A percentile compares a stretch with the other conserved stretches of the same genome.
Conservation (phyloP, 2,329 filamentous ascomycete species). For the Neodidymelliopsis sp. region DNA sequence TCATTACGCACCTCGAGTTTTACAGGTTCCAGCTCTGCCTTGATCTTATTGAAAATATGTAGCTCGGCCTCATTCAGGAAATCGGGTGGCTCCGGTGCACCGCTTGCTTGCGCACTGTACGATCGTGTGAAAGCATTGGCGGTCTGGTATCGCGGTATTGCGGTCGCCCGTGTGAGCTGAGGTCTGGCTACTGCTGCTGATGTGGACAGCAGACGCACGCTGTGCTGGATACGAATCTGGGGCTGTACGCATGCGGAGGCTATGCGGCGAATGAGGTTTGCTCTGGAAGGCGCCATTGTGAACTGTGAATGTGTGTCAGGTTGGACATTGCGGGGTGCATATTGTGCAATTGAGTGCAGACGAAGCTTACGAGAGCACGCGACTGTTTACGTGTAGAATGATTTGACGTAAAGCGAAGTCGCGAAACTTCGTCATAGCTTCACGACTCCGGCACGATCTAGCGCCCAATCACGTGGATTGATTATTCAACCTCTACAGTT, state of each 20-base stretch:
- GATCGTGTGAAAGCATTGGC: constrained; percentile 12
- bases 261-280: constrained; percentile 32
- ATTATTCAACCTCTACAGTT: constrained; percentile 17
- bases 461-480: constrained; percentile 41
- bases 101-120: constrained; percentile 35
- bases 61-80: constrained; percentile 57
- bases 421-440: constrained; percentile 41
- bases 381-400: constrained; percentile 24
- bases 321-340: constrained; percentile 18
- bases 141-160: constrained; percentile 1
- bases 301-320: constrained; percentile 16
- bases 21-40: constrained; percentile 51
- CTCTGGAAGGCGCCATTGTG: constrained; percentile 48
- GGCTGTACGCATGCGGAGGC: constrained; percentile 25
- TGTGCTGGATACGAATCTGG: constrained; percentile 18
- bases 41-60: constrained; percentile 57
- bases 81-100: constrained; percentile 52
- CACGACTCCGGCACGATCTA: constrained; percentile 27
- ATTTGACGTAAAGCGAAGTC: constrained; percentile 15
- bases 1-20: constrained; percentile 54
- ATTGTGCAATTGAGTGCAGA: background rate
- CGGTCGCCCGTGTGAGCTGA: constrained; percentile 10
- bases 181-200: constrained; percentile 10
- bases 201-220: constrained; percentile 29
- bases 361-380: constrained; percentile 21